phyloP scores from a whole-genome alignment of 768 basidiomycete species.

The Termitomyces sp. region DNA sequence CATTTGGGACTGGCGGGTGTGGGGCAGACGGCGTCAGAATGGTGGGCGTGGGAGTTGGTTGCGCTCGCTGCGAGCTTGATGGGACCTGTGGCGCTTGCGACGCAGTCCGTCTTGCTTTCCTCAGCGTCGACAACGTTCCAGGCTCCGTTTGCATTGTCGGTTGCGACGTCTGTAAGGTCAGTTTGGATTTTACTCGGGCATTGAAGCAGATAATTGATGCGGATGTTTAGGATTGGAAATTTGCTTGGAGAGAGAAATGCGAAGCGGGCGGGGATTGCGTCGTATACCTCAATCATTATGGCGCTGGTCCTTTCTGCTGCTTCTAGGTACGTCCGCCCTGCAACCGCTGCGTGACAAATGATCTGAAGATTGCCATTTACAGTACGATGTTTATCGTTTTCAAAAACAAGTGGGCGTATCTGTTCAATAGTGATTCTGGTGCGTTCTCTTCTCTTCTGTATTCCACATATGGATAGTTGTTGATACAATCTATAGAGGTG shows the following conservation, averaged over 20 bases:
- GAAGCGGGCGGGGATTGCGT: conserved; percentile 64
- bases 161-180: conserved; percentile 83
- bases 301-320: conserved; percentile 55
- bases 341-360: neutral
- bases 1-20: conserved; percentile 82
- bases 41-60: conserved; percentile 96
- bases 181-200: conserved; percentile 6
- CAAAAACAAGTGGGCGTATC: conserved; percentile 60
- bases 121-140: conserved; percentile 77
- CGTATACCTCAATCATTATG: conserved; percentile 60
- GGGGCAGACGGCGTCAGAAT: conserved; percentile 84
- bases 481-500: conserved; percentile 31
- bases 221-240: conserved; percentile 66
- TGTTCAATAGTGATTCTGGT: conserved; percentile 71
- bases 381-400: conserved; percentile 60
- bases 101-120: conserved; percentile 81
- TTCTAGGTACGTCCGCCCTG: conserved; percentile 45
- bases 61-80: conserved; percentile 56
- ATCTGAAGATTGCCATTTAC: neutral
- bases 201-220: neutral
- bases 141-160: conserved; percentile 74
- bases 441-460: conserved; percentile 14
- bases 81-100: conserved; percentile 76
- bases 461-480: neutral
- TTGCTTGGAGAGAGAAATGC: conserved; percentile 79